Percentiles rank a stretch among this genome's conserved stretches.
phyloP scores from a whole-genome alignment of 139 green algal species.

The Gonium pectorale region DNA sequence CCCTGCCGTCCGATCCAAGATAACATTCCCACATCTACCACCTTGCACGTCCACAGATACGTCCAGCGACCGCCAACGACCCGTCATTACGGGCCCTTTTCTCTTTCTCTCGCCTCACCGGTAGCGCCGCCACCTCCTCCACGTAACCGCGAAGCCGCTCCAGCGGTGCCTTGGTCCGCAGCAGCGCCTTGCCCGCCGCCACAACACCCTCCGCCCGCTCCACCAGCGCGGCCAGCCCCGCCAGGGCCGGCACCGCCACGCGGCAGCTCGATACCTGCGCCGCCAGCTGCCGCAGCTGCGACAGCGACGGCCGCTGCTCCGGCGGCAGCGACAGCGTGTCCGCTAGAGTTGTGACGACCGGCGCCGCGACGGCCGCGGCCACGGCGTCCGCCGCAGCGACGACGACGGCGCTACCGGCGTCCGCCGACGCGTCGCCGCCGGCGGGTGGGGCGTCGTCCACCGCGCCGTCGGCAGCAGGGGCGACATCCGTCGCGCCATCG shows the following conservation, averaged over 20 bases:
- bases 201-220: constrained; percentile 57
- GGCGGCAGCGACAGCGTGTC: too few species aligned
- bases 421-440: too few species aligned
- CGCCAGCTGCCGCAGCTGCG: constrained; percentile 48
- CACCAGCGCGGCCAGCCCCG: constrained; percentile 44
- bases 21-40: too few species aligned
- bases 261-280: constrained; percentile 30
- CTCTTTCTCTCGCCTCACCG: not conserved
- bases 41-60: too few species aligned
- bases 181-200: constrained; percentile 31
- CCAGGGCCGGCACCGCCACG: constrained; percentile 57
- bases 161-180: constrained; percentile 44
- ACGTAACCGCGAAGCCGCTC: constrained; percentile 51
- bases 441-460: not conserved
- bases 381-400: too few species aligned
- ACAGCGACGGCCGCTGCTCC: constrained; percentile 23
- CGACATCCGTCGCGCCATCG: not conserved
- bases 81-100: too few species aligned
- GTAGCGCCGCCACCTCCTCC: constrained; percentile 1
- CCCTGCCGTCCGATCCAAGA: too few species aligned
- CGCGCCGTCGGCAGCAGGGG: not conserved
- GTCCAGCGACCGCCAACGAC: too few species aligned
- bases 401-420: too few species aligned
- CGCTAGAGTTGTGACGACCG: too few species aligned
- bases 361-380: too few species aligned